phyloP scores from a whole-genome alignment of 225 moss, liverwort and hornwort species.

The Sphagnum contortum region DNA sequence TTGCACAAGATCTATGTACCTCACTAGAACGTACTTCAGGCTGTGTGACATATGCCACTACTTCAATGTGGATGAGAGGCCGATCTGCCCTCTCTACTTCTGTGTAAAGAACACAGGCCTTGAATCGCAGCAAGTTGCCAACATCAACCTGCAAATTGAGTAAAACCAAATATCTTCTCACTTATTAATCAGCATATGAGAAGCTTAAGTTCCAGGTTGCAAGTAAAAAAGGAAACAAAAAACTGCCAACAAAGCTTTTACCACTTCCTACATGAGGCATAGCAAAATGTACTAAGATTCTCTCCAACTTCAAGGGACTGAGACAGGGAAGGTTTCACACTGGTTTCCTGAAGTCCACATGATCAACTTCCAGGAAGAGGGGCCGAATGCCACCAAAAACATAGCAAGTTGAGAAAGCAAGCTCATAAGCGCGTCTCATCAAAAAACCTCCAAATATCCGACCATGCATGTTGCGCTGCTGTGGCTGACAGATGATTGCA shows the following conservation, averaged over 20 bases:
- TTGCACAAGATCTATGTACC: constrained; percentile 19
- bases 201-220: no score
- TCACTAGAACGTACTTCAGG: constrained; percentile 74
- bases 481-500: constrained; percentile 91
- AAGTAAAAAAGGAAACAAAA: no score
- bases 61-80: constrained; percentile 88
- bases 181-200: background rate
- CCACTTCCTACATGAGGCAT: no score
- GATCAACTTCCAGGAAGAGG: constrained; percentile 79
- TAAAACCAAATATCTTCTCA: no score
- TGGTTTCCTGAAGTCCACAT: constrained; percentile 87
- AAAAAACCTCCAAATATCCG: constrained; percentile 96
- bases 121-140: constrained; percentile 82
- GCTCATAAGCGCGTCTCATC: constrained; percentile 87
- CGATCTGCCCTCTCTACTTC: constrained; percentile 40
- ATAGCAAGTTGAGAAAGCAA: constrained; percentile 88
- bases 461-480: constrained; percentile 95
- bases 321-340: constrained; percentile 13
- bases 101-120: constrained; percentile 75
- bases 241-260: background rate
- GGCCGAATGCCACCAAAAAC: constrained; percentile 78
- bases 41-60: constrained; percentile 83
- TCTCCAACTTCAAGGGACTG: no score
- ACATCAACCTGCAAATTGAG: constrained; percentile 55
- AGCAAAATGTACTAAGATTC: no score